Percentiles rank a stretch among this genome's conserved stretches.
These are phyloP conservation scores for Leccinum arenicola DNA, from an alignment of 768 basidiomycete genomes.

Conservation along the genomic window DNA sequence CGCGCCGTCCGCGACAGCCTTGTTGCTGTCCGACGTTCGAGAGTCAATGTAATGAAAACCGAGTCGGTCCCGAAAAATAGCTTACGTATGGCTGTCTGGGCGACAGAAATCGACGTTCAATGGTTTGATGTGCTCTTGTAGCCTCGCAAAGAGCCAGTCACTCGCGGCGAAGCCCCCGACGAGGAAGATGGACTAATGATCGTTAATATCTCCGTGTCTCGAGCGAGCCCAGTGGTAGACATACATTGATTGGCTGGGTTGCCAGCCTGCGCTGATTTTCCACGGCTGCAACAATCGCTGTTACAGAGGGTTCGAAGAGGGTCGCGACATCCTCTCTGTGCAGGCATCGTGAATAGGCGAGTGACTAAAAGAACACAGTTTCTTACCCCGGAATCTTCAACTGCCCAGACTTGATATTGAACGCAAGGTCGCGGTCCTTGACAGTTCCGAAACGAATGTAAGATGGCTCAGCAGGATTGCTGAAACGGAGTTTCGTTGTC, in stretches of 20 bases:
- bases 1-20: conserved; percentile 47
- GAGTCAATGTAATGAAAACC: neutral
- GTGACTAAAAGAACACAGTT: too few relatives aligned
- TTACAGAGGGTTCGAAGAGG: conserved; percentile 29
- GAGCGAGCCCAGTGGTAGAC: conserved; percentile 1
- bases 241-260: conserved; percentile 23
- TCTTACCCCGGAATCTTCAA: conserved; percentile 40
- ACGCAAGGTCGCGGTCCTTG: conserved; percentile 38
- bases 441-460: conserved; percentile 48
- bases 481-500: conserved; percentile 45
- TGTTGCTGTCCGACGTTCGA: conserved; percentile 33
- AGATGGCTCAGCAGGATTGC: conserved; percentile 36
- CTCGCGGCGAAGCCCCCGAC: conserved; percentile 47
- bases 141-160: conserved; percentile 38
- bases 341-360: neutral
- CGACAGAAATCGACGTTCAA: conserved; percentile 41
- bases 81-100: conserved; percentile 51
- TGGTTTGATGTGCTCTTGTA: conserved; percentile 32
- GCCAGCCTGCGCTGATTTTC: conserved; percentile 23
- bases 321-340: conserved; percentile 28
- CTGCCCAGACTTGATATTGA: conserved; percentile 45
- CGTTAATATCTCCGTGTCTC: conserved; percentile 2
- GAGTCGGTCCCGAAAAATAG: conserved; percentile 4
- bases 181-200: conserved; percentile 34
- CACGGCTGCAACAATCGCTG: conserved; percentile 21